A percentile compares a stretch with the other conserved stretches of the same genome.
phyloP scores from a whole-genome alignment of 2,329 filamentous ascomycete species.

The Paradendryphiella salina region DNA sequence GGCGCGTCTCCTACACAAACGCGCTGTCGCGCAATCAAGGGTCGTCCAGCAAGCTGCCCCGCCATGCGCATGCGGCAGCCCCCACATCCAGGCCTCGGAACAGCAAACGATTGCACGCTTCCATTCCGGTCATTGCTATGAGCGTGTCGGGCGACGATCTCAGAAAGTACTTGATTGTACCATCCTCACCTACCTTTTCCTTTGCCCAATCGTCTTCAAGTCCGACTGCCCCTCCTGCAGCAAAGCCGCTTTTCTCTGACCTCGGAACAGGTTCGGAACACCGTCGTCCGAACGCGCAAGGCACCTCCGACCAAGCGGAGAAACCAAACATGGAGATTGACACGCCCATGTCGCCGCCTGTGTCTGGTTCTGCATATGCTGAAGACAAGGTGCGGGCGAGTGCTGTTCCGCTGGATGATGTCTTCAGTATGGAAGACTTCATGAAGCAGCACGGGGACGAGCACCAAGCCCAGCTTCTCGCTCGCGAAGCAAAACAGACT shows the following conservation, averaged over 20 bases:
- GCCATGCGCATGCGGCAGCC: slow-evolving; percentile 7
- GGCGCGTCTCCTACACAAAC: slow-evolving; percentile 7
- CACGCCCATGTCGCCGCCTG: not conserved
- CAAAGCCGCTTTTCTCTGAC: not conserved
- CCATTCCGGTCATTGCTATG: slow-evolving; percentile 8
- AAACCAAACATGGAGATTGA: slow-evolving; percentile 17
- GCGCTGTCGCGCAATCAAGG: slow-evolving; percentile 33
- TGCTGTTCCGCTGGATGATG: not conserved
- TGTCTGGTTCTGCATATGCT: not conserved
- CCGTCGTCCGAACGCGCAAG: not conserved
- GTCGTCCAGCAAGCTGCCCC: slow-evolving; percentile 19
- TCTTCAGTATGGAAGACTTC: slow-evolving; percentile 29
- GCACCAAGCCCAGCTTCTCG: slow-evolving; percentile 10
- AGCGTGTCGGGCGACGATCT: slow-evolving; percentile 24
- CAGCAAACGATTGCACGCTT: slow-evolving; percentile 8
- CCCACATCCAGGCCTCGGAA: slow-evolving; percentile 1
- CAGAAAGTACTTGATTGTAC: slow-evolving; percentile 24
- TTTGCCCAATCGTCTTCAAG: slow-evolving; percentile 27
- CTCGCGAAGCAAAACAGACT: slow-evolving; percentile 10
- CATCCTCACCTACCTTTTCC: not conserved
- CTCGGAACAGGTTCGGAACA: not conserved
- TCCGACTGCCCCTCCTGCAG: not conserved
- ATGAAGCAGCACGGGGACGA: slow-evolving; percentile 14
- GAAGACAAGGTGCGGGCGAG: not conserved
- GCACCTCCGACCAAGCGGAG: not conserved